These are phyloP conservation scores for Adansonia rubrostipa DNA, from an alignment of 441 rosid genomes.

Conservation along the genomic window DNA sequence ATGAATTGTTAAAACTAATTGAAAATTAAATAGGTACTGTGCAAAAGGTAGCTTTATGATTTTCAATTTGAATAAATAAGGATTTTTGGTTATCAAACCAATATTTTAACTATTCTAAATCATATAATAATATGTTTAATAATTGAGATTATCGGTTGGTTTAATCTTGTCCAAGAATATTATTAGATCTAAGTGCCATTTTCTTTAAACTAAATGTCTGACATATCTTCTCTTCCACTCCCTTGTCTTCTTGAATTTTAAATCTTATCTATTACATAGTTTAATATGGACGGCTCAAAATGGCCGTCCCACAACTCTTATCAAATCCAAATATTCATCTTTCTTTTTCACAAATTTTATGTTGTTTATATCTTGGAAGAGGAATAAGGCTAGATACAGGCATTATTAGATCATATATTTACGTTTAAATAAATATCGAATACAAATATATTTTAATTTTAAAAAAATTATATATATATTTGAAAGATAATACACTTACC, in stretches of 20 bases:
- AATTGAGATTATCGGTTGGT: neutral
- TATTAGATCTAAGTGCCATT: neutral
- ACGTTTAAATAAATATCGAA: too few species aligned
- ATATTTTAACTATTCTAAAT: neutral
- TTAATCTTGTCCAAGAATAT: slow-evolving; percentile 33
- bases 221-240: neutral
- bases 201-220: slow-evolving; percentile 23
- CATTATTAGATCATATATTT: too few species aligned
- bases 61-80: too few species aligned
- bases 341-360: neutral
- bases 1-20: slow-evolving; percentile 26
- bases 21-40: slow-evolving; percentile 32
- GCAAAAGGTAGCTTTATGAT: slow-evolving; percentile 14
- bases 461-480: too few species aligned
- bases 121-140: neutral
- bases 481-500: too few species aligned
- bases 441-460: too few species aligned
- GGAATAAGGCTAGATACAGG: slow-evolving; percentile 21
- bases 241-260: neutral
- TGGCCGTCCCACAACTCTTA: slow-evolving; percentile 12
- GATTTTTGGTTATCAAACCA: slow-evolving; percentile 17
- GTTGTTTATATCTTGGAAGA: slow-evolving; percentile 22
- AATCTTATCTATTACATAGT: slow-evolving; percentile 24
- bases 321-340: slow-evolving; percentile 8
- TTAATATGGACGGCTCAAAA: slow-evolving; percentile 32